Base-by-base conservation (phyloP, 176 grass and related monocot genomes). In the Oryza glaberrima region DNA sequence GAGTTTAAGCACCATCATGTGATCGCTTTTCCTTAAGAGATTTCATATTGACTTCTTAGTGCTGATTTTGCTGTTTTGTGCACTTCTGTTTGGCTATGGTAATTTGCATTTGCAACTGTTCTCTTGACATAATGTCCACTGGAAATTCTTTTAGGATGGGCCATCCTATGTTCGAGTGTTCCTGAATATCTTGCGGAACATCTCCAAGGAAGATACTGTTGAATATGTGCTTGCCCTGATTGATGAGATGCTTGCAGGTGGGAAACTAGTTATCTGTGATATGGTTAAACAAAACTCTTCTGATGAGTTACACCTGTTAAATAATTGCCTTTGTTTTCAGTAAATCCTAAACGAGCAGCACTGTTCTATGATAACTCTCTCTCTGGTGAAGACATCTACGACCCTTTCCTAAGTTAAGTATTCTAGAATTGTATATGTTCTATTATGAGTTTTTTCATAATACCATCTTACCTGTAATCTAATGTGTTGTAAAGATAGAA, bases 141-240 rank as follows among this genome's bases (percentile, higher is more conserved):
- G 88, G 41, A 83, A 70, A 66, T 65, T 84, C 41, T 82, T 74
- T 43, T 84, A 98, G 96, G 93, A 98, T 92, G 96, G 96, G 30
- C 82, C 90, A 48, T 86, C 89, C 2, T 98, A 95, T 69, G 17
- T 95, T 83, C 86, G 70, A 61, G 81, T 95, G 76, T 96, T 98
- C 45, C 41, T 95, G 82, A 94, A 95, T 87, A 96, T 98, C 72
- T 70, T 98, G 65, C 69, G 75, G 81, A 89, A 84, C 38, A 88
- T 96, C 83, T 92, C 91, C 4, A 96, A 98, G 86, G 96, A 98
- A 90, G 96, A 98, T 44, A 94, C 96, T 52, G 90, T 96, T 60
- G 96, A 98, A 83, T 98, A 98, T 74, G 96, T 92, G 74, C 86
- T 98, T 86, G 93, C 96, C 54, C 91, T 98, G 49, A 89, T 98